phyloP scores from a whole-genome alignment of 257 asterid species.

The Salvia hispanica region DNA sequence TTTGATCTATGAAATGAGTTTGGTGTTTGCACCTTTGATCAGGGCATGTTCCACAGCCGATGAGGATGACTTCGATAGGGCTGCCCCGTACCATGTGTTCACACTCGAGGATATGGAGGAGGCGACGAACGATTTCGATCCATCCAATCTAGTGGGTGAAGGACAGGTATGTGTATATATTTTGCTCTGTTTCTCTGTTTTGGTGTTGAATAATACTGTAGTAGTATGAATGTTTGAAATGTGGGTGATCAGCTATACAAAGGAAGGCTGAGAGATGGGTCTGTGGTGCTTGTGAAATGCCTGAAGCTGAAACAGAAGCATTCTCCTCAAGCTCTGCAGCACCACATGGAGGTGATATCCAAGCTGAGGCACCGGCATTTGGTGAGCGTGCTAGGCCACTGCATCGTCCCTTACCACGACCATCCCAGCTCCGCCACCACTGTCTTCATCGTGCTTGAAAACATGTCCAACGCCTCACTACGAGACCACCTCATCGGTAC shows the following conservation, averaged over 20 bases:
- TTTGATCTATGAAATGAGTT: background rate
- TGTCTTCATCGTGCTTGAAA: conserved; percentile 76
- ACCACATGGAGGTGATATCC: conserved; percentile 90
- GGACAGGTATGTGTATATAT: conserved; percentile 78
- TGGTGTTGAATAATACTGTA: background rate
- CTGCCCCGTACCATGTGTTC: conserved; percentile 93
- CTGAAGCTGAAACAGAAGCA: conserved; percentile 83
- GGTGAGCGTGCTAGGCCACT: conserved; percentile 92
- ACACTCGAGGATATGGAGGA: conserved; percentile 91
- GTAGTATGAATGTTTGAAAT: conserved; percentile 1
- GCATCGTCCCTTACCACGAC: conserved; percentile 84
- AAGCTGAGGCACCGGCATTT: conserved; percentile 90
- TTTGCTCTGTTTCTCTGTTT: background rate
- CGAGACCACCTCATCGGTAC: conserved; percentile 80
- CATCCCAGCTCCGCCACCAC: conserved; percentile 83
- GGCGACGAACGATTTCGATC: conserved; percentile 79
- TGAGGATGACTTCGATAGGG: conserved; percentile 77
- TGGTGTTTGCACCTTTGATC: background rate
- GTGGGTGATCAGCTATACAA: conserved; percentile 57
- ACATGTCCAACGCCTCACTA: conserved; percentile 67
- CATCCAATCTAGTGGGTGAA: conserved; percentile 77
- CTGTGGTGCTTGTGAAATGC: conserved; percentile 80
- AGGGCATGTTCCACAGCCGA: conserved; percentile 71
- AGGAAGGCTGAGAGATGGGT: conserved; percentile 90
- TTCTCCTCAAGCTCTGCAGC: conserved; percentile 77